Evolutionary conservation across 257 asterid species (phyloP).

Genomic region (Solanum neorickii): DNA sequence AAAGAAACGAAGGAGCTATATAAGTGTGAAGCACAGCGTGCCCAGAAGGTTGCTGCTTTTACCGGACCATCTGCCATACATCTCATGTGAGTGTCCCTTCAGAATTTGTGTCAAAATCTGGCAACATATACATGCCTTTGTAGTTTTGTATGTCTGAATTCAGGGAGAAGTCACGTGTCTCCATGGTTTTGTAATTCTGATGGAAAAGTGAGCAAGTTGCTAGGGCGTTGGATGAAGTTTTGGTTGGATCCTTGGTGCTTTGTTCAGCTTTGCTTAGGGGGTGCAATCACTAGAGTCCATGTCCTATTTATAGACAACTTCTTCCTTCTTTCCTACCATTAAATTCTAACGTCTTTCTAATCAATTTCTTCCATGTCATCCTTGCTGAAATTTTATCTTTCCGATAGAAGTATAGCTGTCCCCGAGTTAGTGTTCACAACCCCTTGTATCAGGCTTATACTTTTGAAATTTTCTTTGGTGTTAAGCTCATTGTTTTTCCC

Average conservation of each 20-base stretch:
- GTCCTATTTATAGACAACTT: background rate
- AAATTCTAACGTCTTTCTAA: background rate
- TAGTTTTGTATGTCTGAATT: background rate
- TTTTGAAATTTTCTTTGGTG: background rate
- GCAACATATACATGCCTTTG: background rate
- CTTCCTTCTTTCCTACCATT: background rate
- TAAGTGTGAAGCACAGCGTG: conserved; percentile 64
- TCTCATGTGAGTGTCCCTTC: conserved; percentile 48
- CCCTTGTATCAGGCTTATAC: background rate
- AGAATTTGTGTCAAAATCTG: background rate
- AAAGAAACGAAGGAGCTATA: conserved; percentile 67
- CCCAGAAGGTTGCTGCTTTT: conserved; percentile 89
- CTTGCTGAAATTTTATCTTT: background rate
- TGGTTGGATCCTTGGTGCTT: background rate
- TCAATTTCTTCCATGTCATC: background rate
- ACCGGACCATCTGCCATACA: conserved; percentile 84
- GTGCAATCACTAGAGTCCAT: background rate
- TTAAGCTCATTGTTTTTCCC: background rate
- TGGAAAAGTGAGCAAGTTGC: background rate
- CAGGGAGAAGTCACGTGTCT: background rate
- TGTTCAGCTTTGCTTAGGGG: background rate
- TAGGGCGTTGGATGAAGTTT: background rate
- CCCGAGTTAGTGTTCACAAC: background rate
- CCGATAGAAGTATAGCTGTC: background rate
- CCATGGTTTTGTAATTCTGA: background rate